Base-by-base conservation (phyloP, 257 asterid species). In the Agastache rugosa region DNA sequence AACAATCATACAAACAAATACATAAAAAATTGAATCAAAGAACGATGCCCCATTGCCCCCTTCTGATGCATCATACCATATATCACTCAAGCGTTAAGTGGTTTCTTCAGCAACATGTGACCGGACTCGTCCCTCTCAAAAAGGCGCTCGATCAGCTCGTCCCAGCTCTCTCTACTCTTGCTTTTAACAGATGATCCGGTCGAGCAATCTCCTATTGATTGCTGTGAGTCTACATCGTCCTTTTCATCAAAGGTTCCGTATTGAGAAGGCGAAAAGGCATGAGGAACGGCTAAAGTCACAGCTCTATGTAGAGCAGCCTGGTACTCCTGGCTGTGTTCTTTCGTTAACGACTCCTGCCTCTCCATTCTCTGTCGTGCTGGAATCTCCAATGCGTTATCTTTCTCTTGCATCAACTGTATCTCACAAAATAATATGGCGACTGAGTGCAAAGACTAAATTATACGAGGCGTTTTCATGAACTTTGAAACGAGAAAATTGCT, bases 351-450 rank as follows among this genome's bases (percentile, higher is more conserved):
- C 76, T 87, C 79, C 37, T 89, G 97, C 17, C 96, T 75, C 81
- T 92, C 91, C 98, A 90, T 90, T 83, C 83, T 87, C 65, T 92
- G 98, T 59, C 82, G 80, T 47, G 84, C 79, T 22, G 97, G 98
- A 54, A 89, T 79, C 71, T 87, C 87, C 56, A 81, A 67, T 1
- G 77, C 72, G 41, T 82, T 75, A 56, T 92, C 91, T 68, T 84
- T 84, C 79, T 87, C 90, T 78, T 47, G 77, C 92, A 90, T 86
- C 81, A 89, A 75, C 96, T 88, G 82, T 44, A 37, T 55, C 56
- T 71, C 54, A 11, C 20, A 45, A 17, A 44, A 63, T 12, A 39
- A 8, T 1, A 60, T 15, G 14, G 14, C 44, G 34, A 60, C 5
- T 59, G 25, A 44, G 27, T 22, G 19, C 37, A 63, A 37, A 44